Evolutionary conservation across 257 asterid genomes (phyloP).

Genomic region (Penstemon eatonii): DNA sequence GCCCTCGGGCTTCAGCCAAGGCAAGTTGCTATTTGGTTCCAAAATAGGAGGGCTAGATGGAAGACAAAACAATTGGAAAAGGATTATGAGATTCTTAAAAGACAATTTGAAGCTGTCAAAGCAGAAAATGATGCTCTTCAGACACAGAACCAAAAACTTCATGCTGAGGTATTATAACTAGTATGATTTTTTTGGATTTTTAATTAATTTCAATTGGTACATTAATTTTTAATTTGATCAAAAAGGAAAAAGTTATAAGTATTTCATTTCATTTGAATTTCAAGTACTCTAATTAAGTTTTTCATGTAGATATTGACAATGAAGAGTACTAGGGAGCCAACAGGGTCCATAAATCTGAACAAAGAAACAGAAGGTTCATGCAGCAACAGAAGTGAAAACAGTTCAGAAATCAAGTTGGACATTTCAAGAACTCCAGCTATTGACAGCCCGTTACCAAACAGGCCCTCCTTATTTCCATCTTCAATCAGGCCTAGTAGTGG

Average conservation of each 20-base stretch:
- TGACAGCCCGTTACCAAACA: slow-evolving; percentile 56
- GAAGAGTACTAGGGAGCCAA: slow-evolving; percentile 76
- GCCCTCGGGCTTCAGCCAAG: slow-evolving; percentile 69
- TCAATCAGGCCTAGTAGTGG: slow-evolving; percentile 38
- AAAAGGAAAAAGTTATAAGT: too few species aligned
- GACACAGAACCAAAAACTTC: slow-evolving; percentile 52
- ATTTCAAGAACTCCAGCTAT: slow-evolving; percentile 64
- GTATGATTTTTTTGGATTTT: neutral
- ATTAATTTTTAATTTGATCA: too few species aligned
- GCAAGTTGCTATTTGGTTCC: slow-evolving; percentile 67
- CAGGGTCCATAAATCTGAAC: slow-evolving; percentile 90
- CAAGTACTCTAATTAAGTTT: too few species aligned
- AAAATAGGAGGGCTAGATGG: slow-evolving; percentile 65
- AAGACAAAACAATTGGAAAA: slow-evolving; percentile 62
- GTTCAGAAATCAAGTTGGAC: slow-evolving; percentile 78
- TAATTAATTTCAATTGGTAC: too few species aligned
- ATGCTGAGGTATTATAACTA: slow-evolving; percentile 41
- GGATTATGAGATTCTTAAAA: slow-evolving; percentile 51
- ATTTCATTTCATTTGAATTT: too few species aligned
- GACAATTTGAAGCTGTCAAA: slow-evolving; percentile 51
- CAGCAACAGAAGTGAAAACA: slow-evolving; percentile 92
- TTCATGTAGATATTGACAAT: slow-evolving; percentile 72
- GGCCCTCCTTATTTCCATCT: slow-evolving; percentile 56
- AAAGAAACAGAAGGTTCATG: slow-evolving; percentile 93
- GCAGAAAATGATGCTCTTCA: slow-evolving; percentile 53